Conservation (phyloP, 805 yeast species). For the Wickerhamiella vanderwaltii region DNA sequence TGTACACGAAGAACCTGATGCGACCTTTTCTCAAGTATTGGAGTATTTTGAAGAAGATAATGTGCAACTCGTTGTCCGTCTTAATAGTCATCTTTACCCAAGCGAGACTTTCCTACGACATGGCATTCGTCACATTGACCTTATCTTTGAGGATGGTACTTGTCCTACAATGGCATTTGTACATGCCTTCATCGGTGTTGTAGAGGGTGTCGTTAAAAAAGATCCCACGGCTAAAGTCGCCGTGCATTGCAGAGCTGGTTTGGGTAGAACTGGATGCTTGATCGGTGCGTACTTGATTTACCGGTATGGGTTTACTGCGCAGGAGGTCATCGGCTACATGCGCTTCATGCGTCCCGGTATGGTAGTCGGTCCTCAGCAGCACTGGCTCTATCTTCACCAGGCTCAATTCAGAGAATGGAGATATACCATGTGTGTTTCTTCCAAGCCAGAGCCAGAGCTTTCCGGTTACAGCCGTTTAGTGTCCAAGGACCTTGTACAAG, state of each 20-base stretch:
- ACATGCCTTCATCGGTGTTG: slow-evolving; percentile 85
- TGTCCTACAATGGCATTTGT: slow-evolving; percentile 94
- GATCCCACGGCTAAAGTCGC: slow-evolving; percentile 75
- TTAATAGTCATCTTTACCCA: slow-evolving; percentile 86
- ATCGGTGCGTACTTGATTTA: slow-evolving; percentile 95
- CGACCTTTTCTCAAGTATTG: slow-evolving; percentile 45
- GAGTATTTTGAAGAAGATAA: slow-evolving; percentile 59
- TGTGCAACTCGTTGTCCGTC: slow-evolving; percentile 80
- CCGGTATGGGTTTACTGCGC: slow-evolving; percentile 94
- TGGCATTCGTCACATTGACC: slow-evolving; percentile 81
- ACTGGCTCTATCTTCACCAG: slow-evolving; percentile 94
- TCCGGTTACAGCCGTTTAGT: slow-evolving; percentile 30
- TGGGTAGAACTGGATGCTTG: slow-evolving; percentile 95
- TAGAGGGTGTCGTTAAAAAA: slow-evolving; percentile 70
- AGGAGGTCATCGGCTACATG: slow-evolving; percentile 93
- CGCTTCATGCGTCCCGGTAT: slow-evolving; percentile 95
- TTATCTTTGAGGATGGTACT: slow-evolving; percentile 96
- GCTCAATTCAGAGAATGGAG: slow-evolving; percentile 95
- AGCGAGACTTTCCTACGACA: slow-evolving; percentile 68
- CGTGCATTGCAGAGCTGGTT: slow-evolving; percentile 98
- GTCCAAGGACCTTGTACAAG: slow-evolving; percentile 1
- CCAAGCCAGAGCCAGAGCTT: slow-evolving; percentile 38
- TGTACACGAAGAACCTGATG: slow-evolving; percentile 20
- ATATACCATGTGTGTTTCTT: slow-evolving; percentile 73
- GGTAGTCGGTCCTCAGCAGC: slow-evolving; percentile 99